Evolutionary conservation across 73 alveolate species (phyloP), one percentile per base, ranked within the genome.

Genomic region (Symbiodinium pilosum): DNA sequence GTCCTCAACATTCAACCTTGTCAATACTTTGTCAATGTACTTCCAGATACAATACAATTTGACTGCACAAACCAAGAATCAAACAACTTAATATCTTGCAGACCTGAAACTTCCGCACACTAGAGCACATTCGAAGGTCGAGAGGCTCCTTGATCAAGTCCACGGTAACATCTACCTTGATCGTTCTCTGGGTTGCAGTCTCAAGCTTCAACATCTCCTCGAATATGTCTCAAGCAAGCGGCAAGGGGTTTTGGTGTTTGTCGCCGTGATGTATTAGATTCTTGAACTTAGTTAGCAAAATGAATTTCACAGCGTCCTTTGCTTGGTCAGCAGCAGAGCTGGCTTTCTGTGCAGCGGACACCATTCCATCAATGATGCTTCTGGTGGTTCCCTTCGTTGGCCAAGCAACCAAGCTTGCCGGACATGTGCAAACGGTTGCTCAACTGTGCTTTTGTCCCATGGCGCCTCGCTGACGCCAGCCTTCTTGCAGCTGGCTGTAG

Each of bases 121-220:
- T 6, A 6, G 59, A 47, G 14, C 14, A 47, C 59, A 47, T 47
- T 47, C n/a, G n/a, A n/a, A 14, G 1, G 42, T 32, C 89, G 34
- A 43, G 97, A 11, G 20, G 4, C 97, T 91, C 97, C 81, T 91
- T 91, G 81, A 91, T 42, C 88, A 91, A 69, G 47, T 91, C 97
- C 43, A 91, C 97, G 18, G 97, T 91, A 44, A 91, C 88, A 52
- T 91, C 97, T 44, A 91, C 97, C 18, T 71, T 91, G 97, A 91
- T 71, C 1, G 97, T 91, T 32, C 97, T 40, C 30, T 91, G 83
- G 16, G 89, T 91, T 20, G 97, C 87, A 32, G 88, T 91, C 56
- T 30, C 36, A 2, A 91, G n/a, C 81, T 38, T 26, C 81, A 64
- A n/a, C 81, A 64, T 26, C 81, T 64, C 81, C 81, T 64, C 30